phyloP scores from a whole-genome alignment of 2,329 filamentous ascomycete species.

The Ophiostoma pallidulum region DNA sequence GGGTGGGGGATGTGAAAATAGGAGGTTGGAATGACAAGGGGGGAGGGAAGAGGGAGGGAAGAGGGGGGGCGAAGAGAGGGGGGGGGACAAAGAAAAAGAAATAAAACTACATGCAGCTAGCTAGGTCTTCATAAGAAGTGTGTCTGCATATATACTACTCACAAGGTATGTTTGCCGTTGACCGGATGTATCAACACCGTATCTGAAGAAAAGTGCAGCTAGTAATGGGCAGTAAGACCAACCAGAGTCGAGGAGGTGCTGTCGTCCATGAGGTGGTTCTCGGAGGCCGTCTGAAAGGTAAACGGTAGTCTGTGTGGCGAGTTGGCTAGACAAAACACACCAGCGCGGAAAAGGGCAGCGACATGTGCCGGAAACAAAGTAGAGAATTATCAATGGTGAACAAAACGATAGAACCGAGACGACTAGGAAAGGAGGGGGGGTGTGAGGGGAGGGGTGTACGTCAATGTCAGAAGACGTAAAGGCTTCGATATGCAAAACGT shows the following conservation, averaged over 20 bases:
- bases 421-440: constrained; percentile 14
- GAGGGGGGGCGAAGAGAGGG: not conserved
- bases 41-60: constrained; percentile 1
- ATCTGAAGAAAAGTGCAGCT: constrained; percentile 17
- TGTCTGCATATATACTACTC: not conserved
- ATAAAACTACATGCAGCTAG: not conserved
- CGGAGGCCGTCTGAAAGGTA: constrained; percentile 19
- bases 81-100: not conserved
- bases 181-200: not conserved
- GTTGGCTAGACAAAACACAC: constrained; percentile 13
- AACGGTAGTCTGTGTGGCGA: constrained; percentile 17
- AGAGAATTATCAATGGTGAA: not conserved
- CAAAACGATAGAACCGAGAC: constrained; percentile 13
- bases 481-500: not conserved
- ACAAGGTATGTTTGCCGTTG: not conserved
- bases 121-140: not conserved
- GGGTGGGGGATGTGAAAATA: constrained; percentile 11
- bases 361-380: not conserved
- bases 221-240: constrained; percentile 18
- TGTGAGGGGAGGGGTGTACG: constrained; percentile 8
- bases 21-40: not conserved
- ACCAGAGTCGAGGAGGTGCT: constrained; percentile 20
- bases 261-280: constrained; percentile 26
- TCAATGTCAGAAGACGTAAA: constrained; percentile 1
- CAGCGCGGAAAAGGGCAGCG: not conserved